phyloP scores from a whole-genome alignment of 176 grass and related monocot species.

The Avena eriantha region DNA sequence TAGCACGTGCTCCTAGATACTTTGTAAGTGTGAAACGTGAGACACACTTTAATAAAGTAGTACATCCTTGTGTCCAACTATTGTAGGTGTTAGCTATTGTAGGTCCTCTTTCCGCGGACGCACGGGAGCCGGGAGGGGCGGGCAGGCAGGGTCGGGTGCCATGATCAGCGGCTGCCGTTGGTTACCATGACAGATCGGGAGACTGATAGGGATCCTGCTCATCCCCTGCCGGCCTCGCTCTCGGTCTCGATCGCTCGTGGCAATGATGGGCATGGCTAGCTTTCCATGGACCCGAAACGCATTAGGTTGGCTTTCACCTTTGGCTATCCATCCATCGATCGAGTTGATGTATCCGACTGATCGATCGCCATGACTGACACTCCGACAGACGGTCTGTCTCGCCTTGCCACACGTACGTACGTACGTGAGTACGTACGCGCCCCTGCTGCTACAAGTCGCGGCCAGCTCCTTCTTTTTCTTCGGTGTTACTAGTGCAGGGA shows the following conservation, averaged over 20 bases:
- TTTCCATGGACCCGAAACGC: conserved; percentile 1
- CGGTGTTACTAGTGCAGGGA: background rate
- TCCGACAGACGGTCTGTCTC: background rate
- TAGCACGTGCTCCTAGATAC: too few species aligned
- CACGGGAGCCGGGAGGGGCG: too few species aligned
- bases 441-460: background rate
- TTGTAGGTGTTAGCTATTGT: too few species aligned
- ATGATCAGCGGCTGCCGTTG: conserved; percentile 20
- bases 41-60: too few species aligned
- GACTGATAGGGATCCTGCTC: conserved; percentile 43
- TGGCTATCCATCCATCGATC: background rate
- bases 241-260: too few species aligned
- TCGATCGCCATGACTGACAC: background rate
- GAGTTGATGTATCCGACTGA: background rate
- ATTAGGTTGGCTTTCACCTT: conserved; percentile 42
- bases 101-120: background rate
- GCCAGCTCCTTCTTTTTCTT: background rate
- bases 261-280: conserved; percentile 5
- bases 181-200: conserved; percentile 30
- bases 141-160: background rate
- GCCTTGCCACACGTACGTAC: conserved; percentile 8
- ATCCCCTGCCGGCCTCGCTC: background rate
- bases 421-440: background rate
- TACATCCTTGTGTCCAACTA: too few species aligned
- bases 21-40: too few species aligned